Evolutionary conservation across 345 rosid species (phyloP), one percentile per base, ranked within the genome.

Genomic region (Eucalyptus brandiana): DNA sequence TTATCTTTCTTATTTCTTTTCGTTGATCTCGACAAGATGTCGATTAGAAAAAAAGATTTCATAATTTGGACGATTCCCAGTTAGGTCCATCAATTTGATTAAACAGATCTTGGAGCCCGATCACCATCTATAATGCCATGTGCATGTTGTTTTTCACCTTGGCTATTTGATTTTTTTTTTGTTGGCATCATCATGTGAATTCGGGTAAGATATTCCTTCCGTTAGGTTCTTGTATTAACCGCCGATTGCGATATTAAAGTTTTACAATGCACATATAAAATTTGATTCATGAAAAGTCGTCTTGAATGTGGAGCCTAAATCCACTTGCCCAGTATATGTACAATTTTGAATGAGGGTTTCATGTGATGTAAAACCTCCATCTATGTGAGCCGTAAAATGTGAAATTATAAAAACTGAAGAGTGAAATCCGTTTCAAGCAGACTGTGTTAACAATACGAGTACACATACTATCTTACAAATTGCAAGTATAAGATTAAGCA

Each of bases 381-480:
- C 4, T 28, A 62, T 30, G 4, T 62, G 17, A 62, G 34, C 34
- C 2, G 34, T 62, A 2, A 62, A 65, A 15, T n/a, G 40, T n/a
- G 37, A 65, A 15, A 65, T n/a, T n/a, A 65, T n/a, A 15, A n/a
- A 65, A 65, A 65, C 21, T 15, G 37, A 65, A n/a, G 4, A 65
- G 76, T 7, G 21, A 16, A 65, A 16, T 0, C 30, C 19, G 0
- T n/a, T n/a, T n/a, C 40, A 30, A 28, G 4, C 0, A 0, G 1
- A 30, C 17, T 34, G 0, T 28, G 9, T 62, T 6, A 62, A 62
- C 0, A 6, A 30, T 30, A 6, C 0, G 16, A 62, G 34, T 12
- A 13, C 69, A 0, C 8, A 6, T 30, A 6, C 18, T 0, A 62
- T 62, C n/a, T 13, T 30, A 62, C 69, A 62, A 62, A 6, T 62